phyloP scores from a whole-genome alignment of 495 filamentous ascomycete species.

The Bombardia bombarda region DNA sequence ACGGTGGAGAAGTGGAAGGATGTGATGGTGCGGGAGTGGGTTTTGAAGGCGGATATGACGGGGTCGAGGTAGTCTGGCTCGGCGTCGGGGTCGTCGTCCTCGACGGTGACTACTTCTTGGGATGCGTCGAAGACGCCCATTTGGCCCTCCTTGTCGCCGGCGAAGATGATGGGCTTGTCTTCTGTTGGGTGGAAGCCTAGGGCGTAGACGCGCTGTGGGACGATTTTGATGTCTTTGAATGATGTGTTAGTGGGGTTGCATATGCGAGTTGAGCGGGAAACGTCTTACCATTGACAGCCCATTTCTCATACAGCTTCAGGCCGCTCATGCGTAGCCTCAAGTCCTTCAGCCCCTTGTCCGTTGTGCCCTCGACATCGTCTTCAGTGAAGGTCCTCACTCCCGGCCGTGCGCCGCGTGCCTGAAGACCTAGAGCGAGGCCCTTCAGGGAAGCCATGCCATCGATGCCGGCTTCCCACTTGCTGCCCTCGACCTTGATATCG shows the following conservation, averaged over 20 bases:
- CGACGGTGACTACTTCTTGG: constrained; percentile 47
- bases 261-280: constrained; percentile 5
- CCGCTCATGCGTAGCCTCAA: constrained; percentile 75
- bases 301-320: constrained; percentile 72
- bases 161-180: constrained; percentile 86
- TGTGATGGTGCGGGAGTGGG: constrained; percentile 82
- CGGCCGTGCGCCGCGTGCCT: constrained; percentile 61
- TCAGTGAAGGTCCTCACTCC: constrained; percentile 73
- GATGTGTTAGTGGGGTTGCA: neutral
- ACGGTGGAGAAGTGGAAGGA: constrained; percentile 68
- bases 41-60: constrained; percentile 76
- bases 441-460: constrained; percentile 33
- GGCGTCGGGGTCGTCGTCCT: constrained; percentile 51
- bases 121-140: constrained; percentile 91
- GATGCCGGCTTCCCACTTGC: constrained; percentile 44
- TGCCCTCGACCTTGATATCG: constrained; percentile 73
- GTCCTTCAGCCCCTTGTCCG: constrained; percentile 65
- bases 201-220: constrained; percentile 80
- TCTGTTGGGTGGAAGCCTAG: constrained; percentile 83
- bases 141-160: constrained; percentile 90
- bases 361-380: constrained; percentile 73
- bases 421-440: constrained; percentile 23
- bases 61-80: constrained; percentile 50
- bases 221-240: constrained; percentile 87
- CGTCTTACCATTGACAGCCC: constrained; percentile 62